These are phyloP conservation scores for Candida schatavii DNA, from an alignment of 805 yeast genomes.

Conservation along the genomic window DNA sequence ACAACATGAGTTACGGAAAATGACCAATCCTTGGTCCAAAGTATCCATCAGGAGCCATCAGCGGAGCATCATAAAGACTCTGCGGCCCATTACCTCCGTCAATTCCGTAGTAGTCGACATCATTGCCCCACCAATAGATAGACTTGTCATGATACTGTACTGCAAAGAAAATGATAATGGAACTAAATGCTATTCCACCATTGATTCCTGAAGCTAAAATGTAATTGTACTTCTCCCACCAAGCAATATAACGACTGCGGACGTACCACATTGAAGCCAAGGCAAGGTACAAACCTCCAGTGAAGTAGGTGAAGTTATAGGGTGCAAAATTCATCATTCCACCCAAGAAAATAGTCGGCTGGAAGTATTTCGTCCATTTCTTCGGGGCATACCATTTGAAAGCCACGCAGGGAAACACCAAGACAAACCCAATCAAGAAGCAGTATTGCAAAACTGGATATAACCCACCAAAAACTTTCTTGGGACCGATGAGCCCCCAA, in stretches of 20 bases:
- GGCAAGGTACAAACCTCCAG: slow-evolving; percentile 25
- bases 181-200: slow-evolving; percentile 34
- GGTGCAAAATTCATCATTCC: slow-evolving; percentile 31
- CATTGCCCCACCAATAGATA: slow-evolving; percentile 32
- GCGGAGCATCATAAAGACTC: not conserved
- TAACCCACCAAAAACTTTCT: slow-evolving; percentile 28
- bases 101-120: slow-evolving; percentile 13
- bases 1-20: slow-evolving; percentile 8
- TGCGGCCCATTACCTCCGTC: slow-evolving; percentile 3
- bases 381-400: slow-evolving; percentile 15
- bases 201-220: slow-evolving; percentile 27
- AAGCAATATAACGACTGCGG: slow-evolving; percentile 23
- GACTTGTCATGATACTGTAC: slow-evolving; percentile 30
- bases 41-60: slow-evolving; percentile 25
- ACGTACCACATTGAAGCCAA: slow-evolving; percentile 27
- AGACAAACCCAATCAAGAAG: slow-evolving; percentile 31
- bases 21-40: slow-evolving; percentile 8
- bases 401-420: slow-evolving; percentile 18
- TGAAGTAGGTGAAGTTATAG: slow-evolving; percentile 29
- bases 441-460: slow-evolving; percentile 33
- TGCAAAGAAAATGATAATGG: slow-evolving; percentile 36
- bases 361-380: slow-evolving; percentile 24
- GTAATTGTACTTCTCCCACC: slow-evolving; percentile 34
- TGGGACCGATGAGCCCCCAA: slow-evolving; percentile 55
- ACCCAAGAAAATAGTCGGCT: slow-evolving; percentile 31